Conservation (phyloP, 163 green algal genomes). For the Chlorella variabilis region DNA sequence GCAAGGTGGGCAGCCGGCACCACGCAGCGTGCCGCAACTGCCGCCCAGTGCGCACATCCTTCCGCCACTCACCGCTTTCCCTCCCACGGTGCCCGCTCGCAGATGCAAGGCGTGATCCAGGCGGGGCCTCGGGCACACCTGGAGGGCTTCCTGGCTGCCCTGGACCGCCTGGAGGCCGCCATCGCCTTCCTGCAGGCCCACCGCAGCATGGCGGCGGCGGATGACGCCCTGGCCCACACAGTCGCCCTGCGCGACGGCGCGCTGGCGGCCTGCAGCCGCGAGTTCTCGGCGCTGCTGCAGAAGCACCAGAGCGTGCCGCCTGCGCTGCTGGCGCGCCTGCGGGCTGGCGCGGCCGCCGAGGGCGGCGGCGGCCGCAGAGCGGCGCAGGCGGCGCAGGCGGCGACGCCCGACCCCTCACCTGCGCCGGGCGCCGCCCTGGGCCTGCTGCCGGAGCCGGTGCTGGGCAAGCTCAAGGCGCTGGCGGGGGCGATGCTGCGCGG, state of each 20-base stretch:
- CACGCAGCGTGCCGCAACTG: background rate
- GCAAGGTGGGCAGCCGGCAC: conserved; percentile 26
- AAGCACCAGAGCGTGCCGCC: conserved; percentile 10
- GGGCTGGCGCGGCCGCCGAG: background rate
- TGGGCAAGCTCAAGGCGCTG: conserved; percentile 29
- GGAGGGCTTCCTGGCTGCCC: conserved; percentile 36
- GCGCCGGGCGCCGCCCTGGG: background rate
- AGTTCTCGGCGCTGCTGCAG: conserved; percentile 12
- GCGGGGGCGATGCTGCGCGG: conserved; percentile 40
- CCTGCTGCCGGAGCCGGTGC: conserved; percentile 28
- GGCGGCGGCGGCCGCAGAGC: background rate
- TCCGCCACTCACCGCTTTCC: background rate
- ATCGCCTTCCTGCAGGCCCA: conserved; percentile 48
- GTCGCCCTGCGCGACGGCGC: conserved; percentile 41
- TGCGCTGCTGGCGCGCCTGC: conserved; percentile 13
- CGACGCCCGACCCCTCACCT: background rate
- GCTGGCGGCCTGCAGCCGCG: conserved; percentile 12
- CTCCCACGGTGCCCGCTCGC: background rate
- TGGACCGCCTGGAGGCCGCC: conserved; percentile 41
- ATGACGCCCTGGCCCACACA: conserved; percentile 41
- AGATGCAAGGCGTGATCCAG: conserved; percentile 50
- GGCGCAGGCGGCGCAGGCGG: background rate
- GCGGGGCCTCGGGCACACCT: conserved; percentile 43
- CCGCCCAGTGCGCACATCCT: background rate
- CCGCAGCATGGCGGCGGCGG: conserved; percentile 42